A percentile compares a stretch with the other conserved stretches of the same genome.
These are phyloP conservation scores for Sutorius eximius DNA, from an alignment of 1,284 basidiomycete genomes.

Conservation along the genomic window DNA sequence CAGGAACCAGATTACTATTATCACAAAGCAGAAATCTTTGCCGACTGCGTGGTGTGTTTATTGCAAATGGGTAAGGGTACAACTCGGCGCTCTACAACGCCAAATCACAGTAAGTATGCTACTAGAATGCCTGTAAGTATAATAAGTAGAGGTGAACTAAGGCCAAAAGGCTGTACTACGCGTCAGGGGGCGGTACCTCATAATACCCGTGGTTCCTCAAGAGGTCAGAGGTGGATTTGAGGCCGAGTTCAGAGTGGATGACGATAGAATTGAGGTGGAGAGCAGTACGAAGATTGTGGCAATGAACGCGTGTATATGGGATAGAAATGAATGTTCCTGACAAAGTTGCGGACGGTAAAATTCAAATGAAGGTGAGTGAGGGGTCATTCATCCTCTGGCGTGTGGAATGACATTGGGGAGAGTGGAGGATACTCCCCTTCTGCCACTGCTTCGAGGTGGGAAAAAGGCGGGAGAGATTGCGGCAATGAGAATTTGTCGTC, in stretches of 20 bases:
- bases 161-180: slow-evolving; percentile 18
- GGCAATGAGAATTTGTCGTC: slow-evolving; percentile 42
- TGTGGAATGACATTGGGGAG: slow-evolving; percentile 71
- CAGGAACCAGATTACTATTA: slow-evolving; percentile 10
- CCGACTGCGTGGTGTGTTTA: slow-evolving; percentile 19
- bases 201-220: slow-evolving; percentile 16
- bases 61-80: slow-evolving; percentile 38
- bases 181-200: slow-evolving; percentile 5
- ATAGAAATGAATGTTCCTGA: slow-evolving; percentile 33
- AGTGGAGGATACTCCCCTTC: slow-evolving; percentile 67
- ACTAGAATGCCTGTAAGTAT: slow-evolving; percentile 35
- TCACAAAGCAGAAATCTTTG: slow-evolving; percentile 6
- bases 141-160: slow-evolving; percentile 29
- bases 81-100: slow-evolving; percentile 36
- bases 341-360: slow-evolving; percentile 25
- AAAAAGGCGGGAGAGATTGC: slow-evolving; percentile 70
- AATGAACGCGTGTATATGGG: slow-evolving; percentile 29
- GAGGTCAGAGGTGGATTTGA: slow-evolving; percentile 14
- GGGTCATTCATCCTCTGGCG: slow-evolving; percentile 46
- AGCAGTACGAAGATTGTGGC: slow-evolving; percentile 25
- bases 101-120: slow-evolving; percentile 31
- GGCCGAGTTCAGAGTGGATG: slow-evolving; percentile 4
- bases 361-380: slow-evolving; percentile 26
- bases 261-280: slow-evolving; percentile 17
- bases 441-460: slow-evolving; percentile 77